Evolutionary conservation across 768 basidiomycete species (phyloP).

Genomic region (Tephrocybe sp.): DNA sequence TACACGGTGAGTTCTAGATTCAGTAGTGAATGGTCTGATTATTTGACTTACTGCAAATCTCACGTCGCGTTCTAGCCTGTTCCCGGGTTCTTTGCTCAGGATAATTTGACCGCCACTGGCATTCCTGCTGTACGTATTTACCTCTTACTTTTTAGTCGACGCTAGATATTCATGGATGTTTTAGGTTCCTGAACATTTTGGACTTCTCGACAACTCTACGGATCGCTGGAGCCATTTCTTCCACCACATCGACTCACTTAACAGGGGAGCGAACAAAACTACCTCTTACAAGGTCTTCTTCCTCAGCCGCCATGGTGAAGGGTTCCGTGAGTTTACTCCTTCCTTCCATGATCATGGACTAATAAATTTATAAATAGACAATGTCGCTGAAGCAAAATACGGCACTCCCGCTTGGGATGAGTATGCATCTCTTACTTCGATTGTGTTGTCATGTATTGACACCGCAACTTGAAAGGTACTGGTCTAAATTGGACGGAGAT

Average conservation of each 20-base stretch:
- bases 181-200: constrained; percentile 58
- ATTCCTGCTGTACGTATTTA: constrained; percentile 29
- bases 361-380: too few species aligned
- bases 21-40: neutral
- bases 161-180: too few species aligned
- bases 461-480: constrained; percentile 39
- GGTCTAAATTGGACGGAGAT: constrained; percentile 63
- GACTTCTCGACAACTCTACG: constrained; percentile 47
- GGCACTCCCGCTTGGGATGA: constrained; percentile 57
- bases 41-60: neutral
- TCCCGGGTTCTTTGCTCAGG: constrained; percentile 43
- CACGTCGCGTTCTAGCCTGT: constrained; percentile 22
- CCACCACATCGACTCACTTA: constrained; percentile 42
- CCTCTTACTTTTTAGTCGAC: neutral
- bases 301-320: constrained; percentile 70
- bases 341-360: too few species aligned
- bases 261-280: constrained; percentile 33
- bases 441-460: neutral
- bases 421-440: constrained; percentile 33
- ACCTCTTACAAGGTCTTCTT: constrained; percentile 62
- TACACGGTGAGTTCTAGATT: neutral
- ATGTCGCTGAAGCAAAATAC: constrained; percentile 61
- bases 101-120: constrained; percentile 25
- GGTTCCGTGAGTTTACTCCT: constrained; percentile 69
- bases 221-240: constrained; percentile 51